Evolutionary conservation across 768 basidiomycete species (phyloP).

Genomic region (Rhodocollybia butyracea): DNA sequence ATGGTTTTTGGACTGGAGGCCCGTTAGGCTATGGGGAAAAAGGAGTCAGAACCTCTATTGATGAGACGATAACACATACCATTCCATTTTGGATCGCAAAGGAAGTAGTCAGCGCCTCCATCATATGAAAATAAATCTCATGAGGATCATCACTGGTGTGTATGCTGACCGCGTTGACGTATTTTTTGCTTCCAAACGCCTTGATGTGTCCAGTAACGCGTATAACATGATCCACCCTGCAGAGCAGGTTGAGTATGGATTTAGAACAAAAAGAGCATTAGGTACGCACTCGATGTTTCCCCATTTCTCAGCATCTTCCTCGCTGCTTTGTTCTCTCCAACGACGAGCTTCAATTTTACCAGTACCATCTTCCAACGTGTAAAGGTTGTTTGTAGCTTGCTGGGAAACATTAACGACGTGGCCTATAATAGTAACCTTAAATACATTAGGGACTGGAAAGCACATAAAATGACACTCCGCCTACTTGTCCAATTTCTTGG

Average conservation of each 20-base stretch:
- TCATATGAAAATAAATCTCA: conserved; percentile 79
- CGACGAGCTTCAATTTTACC: conserved; percentile 73
- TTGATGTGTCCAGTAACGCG: conserved; percentile 82
- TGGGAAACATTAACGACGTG: conserved; percentile 57
- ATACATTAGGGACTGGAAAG: neutral
- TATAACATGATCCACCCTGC: conserved; percentile 74
- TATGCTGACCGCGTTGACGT: conserved; percentile 77
- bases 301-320: conserved; percentile 50
- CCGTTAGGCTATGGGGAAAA: neutral
- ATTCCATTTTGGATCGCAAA: conserved; percentile 65
- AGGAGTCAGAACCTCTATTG: neutral
- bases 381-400: conserved; percentile 79
- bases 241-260: neutral
- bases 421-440: conserved; percentile 20
- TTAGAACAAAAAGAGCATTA: neutral
- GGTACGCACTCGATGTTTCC: conserved; percentile 42
- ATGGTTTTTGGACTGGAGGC: neutral
- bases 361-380: conserved; percentile 84
- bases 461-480: conserved; percentile 13
- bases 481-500: conserved; percentile 76
- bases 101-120: conserved; percentile 71
- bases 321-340: conserved; percentile 71
- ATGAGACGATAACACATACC: conserved; percentile 35
- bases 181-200: conserved; percentile 74
- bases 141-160: conserved; percentile 64